phyloP scores from a whole-genome alignment of 1,284 basidiomycete genomes.

The Ceratobasidium sp. region DNA sequence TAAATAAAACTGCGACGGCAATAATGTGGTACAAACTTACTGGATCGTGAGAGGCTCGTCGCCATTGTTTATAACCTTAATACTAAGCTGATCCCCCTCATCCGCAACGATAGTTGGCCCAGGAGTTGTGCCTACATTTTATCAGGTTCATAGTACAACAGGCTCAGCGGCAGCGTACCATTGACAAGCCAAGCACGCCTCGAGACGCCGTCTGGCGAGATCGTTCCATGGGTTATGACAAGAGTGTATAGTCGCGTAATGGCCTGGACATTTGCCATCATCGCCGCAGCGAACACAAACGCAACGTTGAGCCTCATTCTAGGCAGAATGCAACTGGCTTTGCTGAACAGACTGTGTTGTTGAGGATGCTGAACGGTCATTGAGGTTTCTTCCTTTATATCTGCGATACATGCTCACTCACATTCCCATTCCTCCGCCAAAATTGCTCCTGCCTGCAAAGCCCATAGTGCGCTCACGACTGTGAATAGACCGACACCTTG shows the following conservation, averaged over 20 bases:
- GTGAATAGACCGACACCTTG: background rate
- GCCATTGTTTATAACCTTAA: constrained; percentile 33
- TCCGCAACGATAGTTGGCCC: constrained; percentile 37
- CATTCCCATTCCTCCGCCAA: background rate
- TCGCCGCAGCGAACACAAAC: background rate
- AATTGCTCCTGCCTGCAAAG: background rate
- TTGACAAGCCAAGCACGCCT: constrained; percentile 15
- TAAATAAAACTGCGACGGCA: no score
- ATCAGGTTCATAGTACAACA: background rate
- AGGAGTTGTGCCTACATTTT: constrained; percentile 29
- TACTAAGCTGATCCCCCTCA: constrained; percentile 41
- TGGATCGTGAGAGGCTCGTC: constrained; percentile 36
- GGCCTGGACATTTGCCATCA: constrained; percentile 9
- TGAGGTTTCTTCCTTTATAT: background rate
- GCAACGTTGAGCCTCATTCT: constrained; percentile 8
- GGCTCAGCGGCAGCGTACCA: background rate
- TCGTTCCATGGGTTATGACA: constrained; percentile 14
- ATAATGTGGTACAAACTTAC: background rate
- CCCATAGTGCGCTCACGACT: no score
- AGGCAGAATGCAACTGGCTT: background rate
- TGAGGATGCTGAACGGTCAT: background rate
- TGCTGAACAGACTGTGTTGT: background rate
- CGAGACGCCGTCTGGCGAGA: constrained; percentile 38
- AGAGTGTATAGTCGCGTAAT: constrained; percentile 20
- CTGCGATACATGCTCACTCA: background rate